Conservation (phyloP, 768 basidiomycete genomes). For the Boletus subcaerulescens region DNA sequence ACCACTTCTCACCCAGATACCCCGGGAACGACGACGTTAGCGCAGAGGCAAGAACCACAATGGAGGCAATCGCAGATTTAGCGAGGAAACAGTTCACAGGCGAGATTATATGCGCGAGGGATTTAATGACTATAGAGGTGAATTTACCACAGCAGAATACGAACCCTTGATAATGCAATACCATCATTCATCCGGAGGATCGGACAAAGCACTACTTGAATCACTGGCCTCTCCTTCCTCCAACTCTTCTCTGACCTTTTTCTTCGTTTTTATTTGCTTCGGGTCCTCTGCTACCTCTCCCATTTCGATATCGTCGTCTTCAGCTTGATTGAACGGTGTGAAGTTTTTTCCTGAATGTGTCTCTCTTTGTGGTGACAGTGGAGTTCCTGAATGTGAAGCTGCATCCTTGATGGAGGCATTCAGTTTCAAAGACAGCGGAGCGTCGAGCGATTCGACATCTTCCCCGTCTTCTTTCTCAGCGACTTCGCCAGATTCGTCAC, state of each 20-base stretch:
- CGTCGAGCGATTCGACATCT: slow-evolving; percentile 33
- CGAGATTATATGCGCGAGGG: slow-evolving; percentile 68
- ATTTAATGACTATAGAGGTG: slow-evolving; percentile 71
- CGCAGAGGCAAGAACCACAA: slow-evolving; percentile 48
- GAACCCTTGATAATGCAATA: slow-evolving; percentile 6
- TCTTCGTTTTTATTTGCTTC: slow-evolving; percentile 44
- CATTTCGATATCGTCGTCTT: slow-evolving; percentile 82
- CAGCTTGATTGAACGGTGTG: slow-evolving; percentile 24
- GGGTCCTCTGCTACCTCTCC: slow-evolving; percentile 82
- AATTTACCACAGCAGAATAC: slow-evolving; percentile 28
- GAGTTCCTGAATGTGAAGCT: slow-evolving; percentile 32
- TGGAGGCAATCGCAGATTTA: slow-evolving; percentile 59
- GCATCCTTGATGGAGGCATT: slow-evolving; percentile 35
- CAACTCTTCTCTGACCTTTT: slow-evolving; percentile 63
- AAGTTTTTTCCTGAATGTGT: slow-evolving; percentile 16
- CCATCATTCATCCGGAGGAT: slow-evolving; percentile 59
- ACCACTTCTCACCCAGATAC: slow-evolving; percentile 85
- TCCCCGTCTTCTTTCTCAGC: slow-evolving; percentile 38
- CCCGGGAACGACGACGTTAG: slow-evolving; percentile 58
- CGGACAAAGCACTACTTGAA: slow-evolving; percentile 72
- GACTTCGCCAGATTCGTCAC: slow-evolving; percentile 43
- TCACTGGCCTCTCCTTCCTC: slow-evolving; percentile 89
- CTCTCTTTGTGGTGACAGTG: slow-evolving; percentile 25
- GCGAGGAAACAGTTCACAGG: slow-evolving; percentile 53
- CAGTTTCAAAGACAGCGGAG: slow-evolving; percentile 26